Base-by-base conservation (phyloP, 768 basidiomycete species). In the Amanita thiersii region DNA sequence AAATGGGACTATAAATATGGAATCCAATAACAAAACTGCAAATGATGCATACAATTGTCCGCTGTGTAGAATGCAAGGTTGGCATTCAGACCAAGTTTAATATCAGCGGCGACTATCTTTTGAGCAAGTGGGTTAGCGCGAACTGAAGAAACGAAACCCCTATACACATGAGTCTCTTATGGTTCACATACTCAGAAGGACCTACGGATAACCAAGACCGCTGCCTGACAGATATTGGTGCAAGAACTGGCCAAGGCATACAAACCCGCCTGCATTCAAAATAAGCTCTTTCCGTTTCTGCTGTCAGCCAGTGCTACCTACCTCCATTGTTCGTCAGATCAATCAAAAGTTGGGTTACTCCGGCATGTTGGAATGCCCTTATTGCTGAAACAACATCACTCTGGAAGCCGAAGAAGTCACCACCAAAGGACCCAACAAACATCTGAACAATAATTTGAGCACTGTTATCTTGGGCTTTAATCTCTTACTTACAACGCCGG, bases 281-380 rank as follows among this genome's bases (percentile, higher is more conserved):
- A n/a, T n/a, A n/a, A 28, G 30, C 38, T 18, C 25, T 14, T 19
- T 28, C 35, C 10, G 20, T 19, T 28, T 14, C 19, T 33, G 7
- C 19, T 36, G 4, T 8, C 10, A 18, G 15, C 23, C 31, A 12
- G 19, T 7, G 10, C 11, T 28, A 44, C 67, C n/a, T 33, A 71
- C 79, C 79, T 42, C 72, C 73, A 48, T 83, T 83, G 53, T 79
- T 75, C 9, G 73, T 72, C 24, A 79, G 52, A 52, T 81, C 79
- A 29, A 82, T 64, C 17, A 81, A 48, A 8, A 81, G 55, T 23
- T 64, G 68, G 0, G 63, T 69, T 8, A 77, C 72, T 3, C 72
- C 73, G 1, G 66, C 63, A 0, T 53, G 47, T 47, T 75, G 56
- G 60, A 81, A 74, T 3, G 64, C 51, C 1, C 49, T 49, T 44